Percentiles rank a stretch among this genome's conserved stretches.
phyloP scores from a whole-genome alignment of 306 rosid species.

The Trifolium fragiferum region DNA sequence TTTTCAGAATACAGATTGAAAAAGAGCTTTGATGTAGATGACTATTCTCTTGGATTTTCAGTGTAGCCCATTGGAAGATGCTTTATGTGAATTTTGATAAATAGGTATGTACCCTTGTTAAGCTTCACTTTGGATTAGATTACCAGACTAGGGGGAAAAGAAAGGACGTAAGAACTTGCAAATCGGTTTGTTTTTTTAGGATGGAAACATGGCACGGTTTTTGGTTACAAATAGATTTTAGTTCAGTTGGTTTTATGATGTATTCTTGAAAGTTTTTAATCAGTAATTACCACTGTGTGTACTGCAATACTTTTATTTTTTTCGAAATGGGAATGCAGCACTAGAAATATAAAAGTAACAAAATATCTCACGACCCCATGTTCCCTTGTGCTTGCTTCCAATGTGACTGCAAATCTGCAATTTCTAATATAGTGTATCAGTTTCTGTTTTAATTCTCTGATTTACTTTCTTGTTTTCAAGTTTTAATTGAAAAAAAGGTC shows the following conservation, averaged over 20 bases:
- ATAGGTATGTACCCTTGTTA: conserved; percentile 45
- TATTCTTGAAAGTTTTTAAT: conserved; percentile 25
- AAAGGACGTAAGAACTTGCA: conserved; percentile 21
- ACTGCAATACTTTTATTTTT: conserved; percentile 20
- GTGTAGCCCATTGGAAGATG: conserved; percentile 28
- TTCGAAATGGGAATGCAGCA: conserved; percentile 19
- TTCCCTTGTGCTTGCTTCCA: conserved; percentile 29
- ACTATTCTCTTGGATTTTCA: conserved; percentile 40
- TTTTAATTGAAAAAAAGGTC: background rate
- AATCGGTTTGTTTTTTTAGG: conserved; percentile 35
- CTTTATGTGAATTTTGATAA: conserved; percentile 34
- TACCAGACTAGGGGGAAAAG: conserved; percentile 25
- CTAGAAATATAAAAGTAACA: conserved; percentile 11
- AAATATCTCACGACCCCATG: conserved; percentile 9
- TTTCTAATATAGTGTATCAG: background rate
- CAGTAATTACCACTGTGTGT: background rate
- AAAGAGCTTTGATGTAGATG: conserved; percentile 45
- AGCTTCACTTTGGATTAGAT: conserved; percentile 37
- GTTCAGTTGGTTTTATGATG: conserved; percentile 31
- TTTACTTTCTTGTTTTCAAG: background rate
- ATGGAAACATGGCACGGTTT: conserved; percentile 35
- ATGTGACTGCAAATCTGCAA: background rate
- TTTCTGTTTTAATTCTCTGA: background rate
- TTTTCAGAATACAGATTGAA: conserved; percentile 49
- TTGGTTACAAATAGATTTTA: conserved; percentile 29